Conservation (phyloP, 768 basidiomycete species). For the Mycena albidolilacea region DNA sequence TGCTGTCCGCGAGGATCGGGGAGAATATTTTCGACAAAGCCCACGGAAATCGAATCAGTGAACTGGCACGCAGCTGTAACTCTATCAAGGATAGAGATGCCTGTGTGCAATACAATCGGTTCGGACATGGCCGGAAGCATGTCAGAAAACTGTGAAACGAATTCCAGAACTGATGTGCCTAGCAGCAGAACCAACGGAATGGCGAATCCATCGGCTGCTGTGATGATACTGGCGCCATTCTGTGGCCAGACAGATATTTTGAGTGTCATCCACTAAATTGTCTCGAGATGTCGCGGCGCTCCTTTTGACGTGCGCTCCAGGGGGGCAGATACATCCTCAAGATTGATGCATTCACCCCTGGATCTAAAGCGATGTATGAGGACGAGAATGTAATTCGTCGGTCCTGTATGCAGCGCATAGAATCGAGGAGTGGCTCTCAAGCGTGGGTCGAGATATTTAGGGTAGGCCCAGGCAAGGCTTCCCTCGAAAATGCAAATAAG, state of each 20-base stretch:
- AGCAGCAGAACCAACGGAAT: too few species aligned
- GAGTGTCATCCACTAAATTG: too few species aligned
- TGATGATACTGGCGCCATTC: too few species aligned
- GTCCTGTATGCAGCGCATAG: slow-evolving; percentile 5
- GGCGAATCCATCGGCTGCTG: too few species aligned
- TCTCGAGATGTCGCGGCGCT: too few species aligned
- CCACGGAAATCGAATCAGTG: not conserved
- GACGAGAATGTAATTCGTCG: slow-evolving; percentile 1
- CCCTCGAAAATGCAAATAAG: slow-evolving; percentile 5
- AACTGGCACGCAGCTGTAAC: slow-evolving; percentile 2
- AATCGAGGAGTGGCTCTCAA: not conserved
- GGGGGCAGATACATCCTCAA: slow-evolving; percentile 1
- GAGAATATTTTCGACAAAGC: not conserved
- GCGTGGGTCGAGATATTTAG: not conserved
- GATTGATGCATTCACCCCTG: not conserved
- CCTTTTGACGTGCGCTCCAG: not conserved
- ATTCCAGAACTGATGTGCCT: too few species aligned
- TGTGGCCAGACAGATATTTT: too few species aligned
- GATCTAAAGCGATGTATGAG: not conserved
- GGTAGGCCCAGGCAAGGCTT: not conserved
- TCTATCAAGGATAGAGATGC: not conserved
- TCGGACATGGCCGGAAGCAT: too few species aligned
- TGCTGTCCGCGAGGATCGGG: not conserved
- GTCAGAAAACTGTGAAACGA: too few species aligned
- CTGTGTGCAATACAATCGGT: not conserved